A percentile compares a stretch with the other conserved stretches of the same genome.
These are phyloP conservation scores for Didymella arachidicola DNA, from an alignment of 2,329 filamentous ascomycete genomes.

Conservation along the genomic window DNA sequence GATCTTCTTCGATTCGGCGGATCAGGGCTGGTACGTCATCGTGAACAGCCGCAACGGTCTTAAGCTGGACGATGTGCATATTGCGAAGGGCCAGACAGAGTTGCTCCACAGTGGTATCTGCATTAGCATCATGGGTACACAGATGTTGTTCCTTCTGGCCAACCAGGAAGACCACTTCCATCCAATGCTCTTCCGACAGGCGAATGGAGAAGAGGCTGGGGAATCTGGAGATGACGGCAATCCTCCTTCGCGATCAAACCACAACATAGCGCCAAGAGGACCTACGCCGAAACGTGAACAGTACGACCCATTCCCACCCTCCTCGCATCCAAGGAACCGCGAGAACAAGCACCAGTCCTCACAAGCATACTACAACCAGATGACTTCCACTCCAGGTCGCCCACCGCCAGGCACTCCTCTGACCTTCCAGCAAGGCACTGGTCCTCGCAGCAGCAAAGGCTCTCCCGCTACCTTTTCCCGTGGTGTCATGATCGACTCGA, in stretches of 20 bases:
- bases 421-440: constrained; percentile 46
- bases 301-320: constrained; percentile 50
- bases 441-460: constrained; percentile 52
- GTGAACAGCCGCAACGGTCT: constrained; percentile 93
- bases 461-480: constrained; percentile 59
- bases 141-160: constrained; percentile 99
- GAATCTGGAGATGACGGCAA: constrained; percentile 52
- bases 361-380: constrained; percentile 42
- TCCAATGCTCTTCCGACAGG: constrained; percentile 70
- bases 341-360: constrained; percentile 42
- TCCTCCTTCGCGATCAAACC: constrained; percentile 41
- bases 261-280: constrained; percentile 44
- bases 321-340: constrained; percentile 42
- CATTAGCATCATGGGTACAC: constrained; percentile 87
- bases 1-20: constrained; percentile 56
- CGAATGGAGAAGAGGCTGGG: constrained; percentile 52
- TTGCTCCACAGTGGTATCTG: constrained; percentile 85
- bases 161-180: constrained; percentile 74
- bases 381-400: constrained; percentile 49
- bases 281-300: constrained; percentile 49
- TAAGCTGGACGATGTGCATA: constrained; percentile 76
- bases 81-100: constrained; percentile 72
- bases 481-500: constrained; percentile 61
- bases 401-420: constrained; percentile 46
- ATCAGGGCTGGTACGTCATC: constrained; percentile 76